phyloP scores from a whole-genome alignment of 192 early-diverging fungal genomes.

The Obelidium mucronatum region DNA sequence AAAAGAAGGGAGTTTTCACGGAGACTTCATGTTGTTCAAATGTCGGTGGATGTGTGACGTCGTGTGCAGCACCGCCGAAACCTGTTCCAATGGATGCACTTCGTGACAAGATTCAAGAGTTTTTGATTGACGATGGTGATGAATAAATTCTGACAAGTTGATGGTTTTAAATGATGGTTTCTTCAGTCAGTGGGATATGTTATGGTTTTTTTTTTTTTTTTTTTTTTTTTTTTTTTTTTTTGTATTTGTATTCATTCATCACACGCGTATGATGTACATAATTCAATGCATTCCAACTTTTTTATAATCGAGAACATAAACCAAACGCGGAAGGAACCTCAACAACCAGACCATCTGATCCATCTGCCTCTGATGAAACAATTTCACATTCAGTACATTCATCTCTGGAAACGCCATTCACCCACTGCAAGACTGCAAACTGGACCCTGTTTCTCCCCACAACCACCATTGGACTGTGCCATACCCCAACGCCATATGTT shows the following conservation, averaged over 20 bases:
- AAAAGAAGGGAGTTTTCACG: neutral
- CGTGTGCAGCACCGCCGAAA: neutral
- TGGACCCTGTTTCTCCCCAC: slow-evolving; percentile 58
- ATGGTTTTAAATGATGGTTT: no score
- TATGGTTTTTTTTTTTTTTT: no score
- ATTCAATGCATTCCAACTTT: no score
- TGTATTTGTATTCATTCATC: no score
- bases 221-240: no score
- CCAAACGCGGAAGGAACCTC: no score
- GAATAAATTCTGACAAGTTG: no score
- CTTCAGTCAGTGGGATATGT: no score
- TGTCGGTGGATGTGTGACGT: slow-evolving; percentile 15
- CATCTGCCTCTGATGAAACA: no score
- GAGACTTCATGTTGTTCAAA: slow-evolving; percentile 1
- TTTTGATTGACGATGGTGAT: slow-evolving; percentile 25
- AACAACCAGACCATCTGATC: no score
- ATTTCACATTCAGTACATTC: slow-evolving; percentile 71
- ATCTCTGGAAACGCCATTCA: slow-evolving; percentile 73
- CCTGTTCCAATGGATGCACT: slow-evolving; percentile 15
- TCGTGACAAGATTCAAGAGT: slow-evolving; percentile 32
- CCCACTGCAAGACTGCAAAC: slow-evolving; percentile 75
- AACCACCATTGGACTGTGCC: slow-evolving; percentile 87
- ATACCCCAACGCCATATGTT: slow-evolving; percentile 79
- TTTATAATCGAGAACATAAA: no score
- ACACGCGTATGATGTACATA: no score